These are phyloP conservation scores for Candida tropicalis DNA, from an alignment of 1,139 yeast genomes.

Conservation along the genomic window DNA sequence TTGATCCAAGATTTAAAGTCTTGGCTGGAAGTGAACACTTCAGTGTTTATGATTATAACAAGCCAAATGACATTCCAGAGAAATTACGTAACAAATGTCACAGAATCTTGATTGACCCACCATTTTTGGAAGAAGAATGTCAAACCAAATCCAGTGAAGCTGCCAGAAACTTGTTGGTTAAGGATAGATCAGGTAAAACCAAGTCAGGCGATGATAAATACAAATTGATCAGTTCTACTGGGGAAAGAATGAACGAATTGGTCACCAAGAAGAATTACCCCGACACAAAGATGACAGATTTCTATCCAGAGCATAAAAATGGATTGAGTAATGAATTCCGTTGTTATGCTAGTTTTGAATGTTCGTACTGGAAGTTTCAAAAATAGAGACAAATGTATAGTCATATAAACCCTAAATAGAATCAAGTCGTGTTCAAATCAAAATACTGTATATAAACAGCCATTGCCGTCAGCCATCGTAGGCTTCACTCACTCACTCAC, in stretches of 20 bases:
- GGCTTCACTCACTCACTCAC: too few species aligned
- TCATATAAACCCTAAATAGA: conserved; percentile 2
- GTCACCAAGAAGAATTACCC: conserved; percentile 61
- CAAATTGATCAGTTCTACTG: conserved; percentile 74
- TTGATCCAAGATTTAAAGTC: conserved; percentile 70
- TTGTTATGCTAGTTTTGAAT: conserved; percentile 78
- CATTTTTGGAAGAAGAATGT: conserved; percentile 79
- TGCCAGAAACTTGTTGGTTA: conserved; percentile 59
- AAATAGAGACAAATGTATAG: background rate
- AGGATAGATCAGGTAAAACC: conserved; percentile 40
- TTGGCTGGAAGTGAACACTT: conserved; percentile 71
- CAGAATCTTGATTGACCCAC: conserved; percentile 84
- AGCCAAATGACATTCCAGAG: conserved; percentile 65
- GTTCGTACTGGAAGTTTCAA: conserved; percentile 37
- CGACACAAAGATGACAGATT: conserved; percentile 62
- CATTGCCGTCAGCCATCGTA: background rate
- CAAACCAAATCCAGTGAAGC: conserved; percentile 75
- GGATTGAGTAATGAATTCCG: conserved; percentile 87
- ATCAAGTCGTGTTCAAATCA: too few species aligned
- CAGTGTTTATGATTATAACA: conserved; percentile 72
- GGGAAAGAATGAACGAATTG: conserved; percentile 78
- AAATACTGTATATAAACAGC: background rate
- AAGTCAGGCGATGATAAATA: conserved; percentile 43
- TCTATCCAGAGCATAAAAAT: conserved; percentile 78
- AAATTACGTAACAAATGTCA: conserved; percentile 64